Conservation (phyloP, 805 yeast genomes). For the Ogataea nakhonphanomensis region DNA sequence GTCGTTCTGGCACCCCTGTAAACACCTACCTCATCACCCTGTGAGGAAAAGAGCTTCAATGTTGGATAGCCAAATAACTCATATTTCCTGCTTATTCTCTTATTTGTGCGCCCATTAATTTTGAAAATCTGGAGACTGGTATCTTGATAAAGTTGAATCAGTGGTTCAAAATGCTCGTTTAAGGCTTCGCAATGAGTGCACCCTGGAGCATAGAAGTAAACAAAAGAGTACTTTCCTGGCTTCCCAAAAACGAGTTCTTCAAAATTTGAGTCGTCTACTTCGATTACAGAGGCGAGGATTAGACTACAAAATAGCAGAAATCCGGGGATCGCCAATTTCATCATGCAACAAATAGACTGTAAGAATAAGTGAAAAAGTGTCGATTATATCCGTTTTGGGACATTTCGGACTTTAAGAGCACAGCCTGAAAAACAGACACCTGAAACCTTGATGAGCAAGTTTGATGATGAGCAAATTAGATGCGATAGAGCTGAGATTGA, state of each 20-base stretch:
- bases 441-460: conserved; percentile 1
- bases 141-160: conserved; percentile 42
- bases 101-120: conserved; percentile 34
- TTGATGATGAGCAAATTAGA: not conserved
- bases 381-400: conserved; percentile 1
- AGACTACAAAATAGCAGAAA: not conserved
- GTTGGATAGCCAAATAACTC: conserved; percentile 46
- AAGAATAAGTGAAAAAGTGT: not conserved
- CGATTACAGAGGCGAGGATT: conserved; percentile 11
- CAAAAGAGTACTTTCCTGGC: conserved; percentile 36
- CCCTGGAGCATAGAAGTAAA: conserved; percentile 44
- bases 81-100: conserved; percentile 38
- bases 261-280: conserved; percentile 25
- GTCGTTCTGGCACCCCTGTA: conserved; percentile 37
- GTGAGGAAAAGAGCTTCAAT: conserved; percentile 41
- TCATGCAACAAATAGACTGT: too few relatives aligned
- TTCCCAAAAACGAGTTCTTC: conserved; percentile 22
- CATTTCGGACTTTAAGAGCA: conserved; percentile 6
- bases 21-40: conserved; percentile 38
- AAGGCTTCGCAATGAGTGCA: conserved; percentile 48
- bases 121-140: conserved; percentile 35
- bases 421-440: conserved; percentile 4
- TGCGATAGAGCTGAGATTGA: too few relatives aligned
- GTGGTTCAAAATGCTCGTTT: conserved; percentile 42
- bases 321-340: not conserved